These are phyloP conservation scores for Trichosporon faecale DNA, from an alignment of 1,284 basidiomycete genomes.

Conservation along the genomic window DNA sequence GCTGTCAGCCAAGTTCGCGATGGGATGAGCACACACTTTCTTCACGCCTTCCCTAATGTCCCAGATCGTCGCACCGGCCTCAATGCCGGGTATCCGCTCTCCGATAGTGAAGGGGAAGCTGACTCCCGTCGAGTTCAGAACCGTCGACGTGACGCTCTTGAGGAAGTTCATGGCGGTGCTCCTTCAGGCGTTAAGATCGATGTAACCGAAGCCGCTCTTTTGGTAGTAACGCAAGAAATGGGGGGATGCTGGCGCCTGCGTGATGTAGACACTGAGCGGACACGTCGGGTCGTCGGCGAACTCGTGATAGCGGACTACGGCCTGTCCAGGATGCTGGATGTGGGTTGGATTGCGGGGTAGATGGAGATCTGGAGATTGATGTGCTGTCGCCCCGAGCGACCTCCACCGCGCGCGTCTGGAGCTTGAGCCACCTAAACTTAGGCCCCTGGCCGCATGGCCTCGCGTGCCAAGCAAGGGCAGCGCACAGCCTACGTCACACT, in stretches of 20 bases:
- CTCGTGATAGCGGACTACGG: background rate
- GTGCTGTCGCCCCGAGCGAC: background rate
- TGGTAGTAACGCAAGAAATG: background rate
- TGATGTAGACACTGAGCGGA: background rate
- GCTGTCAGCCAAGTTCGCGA: constrained; percentile 16
- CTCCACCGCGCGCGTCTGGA: constrained; percentile 2
- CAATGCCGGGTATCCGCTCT: constrained; percentile 65
- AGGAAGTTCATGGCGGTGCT: constrained; percentile 51
- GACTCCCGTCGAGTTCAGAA: constrained; percentile 85
- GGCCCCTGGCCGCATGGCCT: background rate
- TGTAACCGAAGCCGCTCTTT: background rate
- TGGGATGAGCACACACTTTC: constrained; percentile 58
- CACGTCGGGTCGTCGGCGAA: background rate
- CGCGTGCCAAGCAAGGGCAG: background rate
- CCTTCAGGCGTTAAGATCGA: background rate
- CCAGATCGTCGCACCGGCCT: constrained; percentile 67
- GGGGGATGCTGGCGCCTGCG: background rate
- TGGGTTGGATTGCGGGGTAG: constrained; percentile 6
- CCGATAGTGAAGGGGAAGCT: constrained; percentile 86
- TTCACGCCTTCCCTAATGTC: constrained; percentile 82
- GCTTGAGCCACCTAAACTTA: background rate
- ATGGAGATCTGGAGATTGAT: constrained; percentile 3
- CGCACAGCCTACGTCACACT: background rate
- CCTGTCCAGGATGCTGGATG: background rate
- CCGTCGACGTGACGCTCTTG: constrained; percentile 58